Base-by-base conservation (phyloP, 2,329 filamentous ascomycete genomes). In the Bertia moriformis region DNA sequence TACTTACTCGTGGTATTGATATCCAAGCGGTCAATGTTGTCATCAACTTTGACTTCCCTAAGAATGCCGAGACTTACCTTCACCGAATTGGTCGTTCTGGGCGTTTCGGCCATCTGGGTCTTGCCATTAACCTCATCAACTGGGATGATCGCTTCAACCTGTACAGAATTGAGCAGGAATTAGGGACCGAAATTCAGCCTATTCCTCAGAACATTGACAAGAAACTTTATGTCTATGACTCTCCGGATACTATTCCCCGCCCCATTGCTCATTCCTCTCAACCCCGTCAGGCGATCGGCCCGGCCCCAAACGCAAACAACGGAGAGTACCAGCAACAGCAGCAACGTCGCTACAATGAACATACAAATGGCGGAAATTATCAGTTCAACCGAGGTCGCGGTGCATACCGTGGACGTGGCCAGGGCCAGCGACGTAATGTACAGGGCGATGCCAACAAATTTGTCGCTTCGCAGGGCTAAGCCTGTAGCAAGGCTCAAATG, bases 31-130 rank as follows among this genome's bases (percentile, higher is more conserved):
- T 98, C 54, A 98, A 98, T 51, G 91, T 98, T 40, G 91, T 98
- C 56, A 98, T 98, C 74, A 98, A 98, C 67, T 98, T 98, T 54
- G 91, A 98, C 55, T 98, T 98, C 59, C 91, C 91, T 40, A 98
- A 98, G 67, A 98, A 98, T 53, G 93, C 91, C 14, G 91, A 98
- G 64, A 98, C 91, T 0, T 98, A 98, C 56, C 78, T 98, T 42
- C 91, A 98, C 64, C 86, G 91, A 49, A 98, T 98, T 56, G 91
- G 91, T 67, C 85, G 91, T 56, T 98, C 91, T 39, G 91, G 91
- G 48, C 85, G 91, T 48, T 98, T 94, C 57, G 91, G 91, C 48
- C 91, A 98, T 63, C 72, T 96, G 54, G 91, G 91, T 72, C 69
- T 98, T 48, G 93, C 93, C 46, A 98, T 98, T 57, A 98, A 98